Evolutionary conservation across 352 stramenopile species (phyloP).

Genomic region (Globisporangium rhizosaccharum): DNA sequence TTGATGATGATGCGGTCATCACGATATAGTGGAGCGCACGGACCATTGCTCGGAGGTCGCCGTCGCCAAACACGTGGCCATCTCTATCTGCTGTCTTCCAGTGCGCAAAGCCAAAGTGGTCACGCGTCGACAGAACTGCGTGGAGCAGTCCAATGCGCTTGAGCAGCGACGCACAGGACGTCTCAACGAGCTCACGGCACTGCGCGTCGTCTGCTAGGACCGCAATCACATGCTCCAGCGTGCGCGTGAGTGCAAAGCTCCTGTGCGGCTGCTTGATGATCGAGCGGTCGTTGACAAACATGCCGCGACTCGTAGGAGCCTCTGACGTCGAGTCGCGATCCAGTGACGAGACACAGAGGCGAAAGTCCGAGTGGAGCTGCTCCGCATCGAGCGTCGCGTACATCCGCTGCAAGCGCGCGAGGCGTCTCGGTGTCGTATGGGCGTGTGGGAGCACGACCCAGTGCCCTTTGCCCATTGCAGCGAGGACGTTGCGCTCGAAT

Average conservation of each 20-base stretch:
- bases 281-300: not conserved
- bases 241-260: conserved; percentile 17
- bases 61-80: conserved; percentile 4
- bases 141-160: conserved; percentile 24
- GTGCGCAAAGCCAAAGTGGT: conserved; percentile 12
- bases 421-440: conserved; percentile 17
- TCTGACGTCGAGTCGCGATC: not conserved
- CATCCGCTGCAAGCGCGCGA: conserved; percentile 21
- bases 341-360: conserved; percentile 43
- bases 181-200: conserved; percentile 5
- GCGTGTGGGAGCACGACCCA: conserved; percentile 50
- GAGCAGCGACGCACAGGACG: conserved; percentile 9
- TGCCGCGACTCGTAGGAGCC: not conserved
- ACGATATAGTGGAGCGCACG: not conserved
- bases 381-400: conserved; percentile 26
- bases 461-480: conserved; percentile 40
- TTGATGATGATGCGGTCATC: not conserved
- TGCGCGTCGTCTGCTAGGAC: conserved; percentile 17
- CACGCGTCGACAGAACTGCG: conserved; percentile 10
- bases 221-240: conserved; percentile 21
- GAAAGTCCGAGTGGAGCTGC: conserved; percentile 49
- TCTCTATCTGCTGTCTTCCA: conserved; percentile 8
- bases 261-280: conserved; percentile 13
- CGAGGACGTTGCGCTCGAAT: conserved; percentile 31
- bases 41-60: conserved; percentile 10